Evolutionary conservation across 805 yeast species (phyloP).

Genomic region (Wickerhamiella qilinensis): DNA sequence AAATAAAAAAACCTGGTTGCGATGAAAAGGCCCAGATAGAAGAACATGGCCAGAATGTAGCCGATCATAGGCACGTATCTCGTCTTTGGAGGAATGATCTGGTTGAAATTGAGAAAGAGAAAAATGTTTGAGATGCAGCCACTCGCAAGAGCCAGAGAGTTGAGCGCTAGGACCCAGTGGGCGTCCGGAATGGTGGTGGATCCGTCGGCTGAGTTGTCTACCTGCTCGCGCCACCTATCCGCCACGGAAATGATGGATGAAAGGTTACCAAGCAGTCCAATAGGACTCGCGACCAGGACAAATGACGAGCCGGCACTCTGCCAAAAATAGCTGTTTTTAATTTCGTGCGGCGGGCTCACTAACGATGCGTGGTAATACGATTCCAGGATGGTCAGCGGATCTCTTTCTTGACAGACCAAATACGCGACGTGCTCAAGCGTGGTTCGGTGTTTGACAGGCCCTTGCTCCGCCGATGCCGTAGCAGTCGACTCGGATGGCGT

Average conservation of each 20-base stretch:
- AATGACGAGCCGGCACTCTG: constrained; percentile 1
- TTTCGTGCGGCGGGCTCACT: background rate
- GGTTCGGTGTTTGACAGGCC: no score
- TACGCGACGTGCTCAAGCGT: no score
- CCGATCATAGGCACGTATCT: constrained; percentile 47
- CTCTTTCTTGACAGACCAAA: no score
- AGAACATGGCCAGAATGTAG: constrained; percentile 43
- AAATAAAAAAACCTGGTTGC: constrained; percentile 23
- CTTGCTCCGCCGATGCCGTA: no score
- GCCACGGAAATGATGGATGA: constrained; percentile 10
- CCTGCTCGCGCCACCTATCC: constrained; percentile 11
- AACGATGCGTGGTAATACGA: background rate
- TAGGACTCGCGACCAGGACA: constrained; percentile 8
- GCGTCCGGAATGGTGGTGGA: constrained; percentile 5
- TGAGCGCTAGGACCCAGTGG: constrained; percentile 34
- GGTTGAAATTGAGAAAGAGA: constrained; percentile 54
- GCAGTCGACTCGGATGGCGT: no score
- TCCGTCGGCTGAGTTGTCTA: no score
- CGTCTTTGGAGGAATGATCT: constrained; percentile 28
- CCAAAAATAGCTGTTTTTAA: background rate
- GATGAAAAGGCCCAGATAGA: constrained; percentile 36
- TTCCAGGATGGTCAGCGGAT: background rate
- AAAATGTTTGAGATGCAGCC: constrained; percentile 57
- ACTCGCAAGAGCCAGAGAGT: constrained; percentile 42
- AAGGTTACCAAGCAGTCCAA: constrained; percentile 13